Evolutionary conservation across 2,329 filamentous ascomycete genomes (phyloP).

Genomic region (Pseudopithomyces chartarum): DNA sequence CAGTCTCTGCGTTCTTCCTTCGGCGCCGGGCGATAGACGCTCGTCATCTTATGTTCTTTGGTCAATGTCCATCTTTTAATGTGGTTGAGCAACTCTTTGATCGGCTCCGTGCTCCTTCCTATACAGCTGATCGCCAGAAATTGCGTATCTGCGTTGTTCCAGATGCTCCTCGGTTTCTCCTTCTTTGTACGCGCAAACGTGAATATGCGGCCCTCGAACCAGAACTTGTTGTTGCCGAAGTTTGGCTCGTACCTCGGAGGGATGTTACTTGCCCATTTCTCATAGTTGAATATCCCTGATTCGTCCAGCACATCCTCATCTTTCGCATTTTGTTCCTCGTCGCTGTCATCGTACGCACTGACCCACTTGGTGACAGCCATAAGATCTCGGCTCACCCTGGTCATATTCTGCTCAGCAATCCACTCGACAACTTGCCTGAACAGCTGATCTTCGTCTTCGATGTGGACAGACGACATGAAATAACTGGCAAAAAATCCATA

Average conservation of each 20-base stretch:
- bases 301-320: constrained; percentile 46
- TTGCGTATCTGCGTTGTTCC: constrained; percentile 44
- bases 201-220: constrained; percentile 47
- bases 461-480: constrained; percentile 50
- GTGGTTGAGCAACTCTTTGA: constrained; percentile 53
- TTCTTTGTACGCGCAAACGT: constrained; percentile 47
- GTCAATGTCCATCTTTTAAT: constrained; percentile 52
- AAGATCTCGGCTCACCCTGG: constrained; percentile 43
- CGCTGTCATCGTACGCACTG: constrained; percentile 37
- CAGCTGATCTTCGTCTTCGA: constrained; percentile 52
- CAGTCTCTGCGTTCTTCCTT: constrained; percentile 42
- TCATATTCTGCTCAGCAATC: constrained; percentile 49
- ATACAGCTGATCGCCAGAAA: constrained; percentile 52
- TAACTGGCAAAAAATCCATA: constrained; percentile 39
- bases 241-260: constrained; percentile 57
- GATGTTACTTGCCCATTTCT: constrained; percentile 53
- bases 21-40: constrained; percentile 52
- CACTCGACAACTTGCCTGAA: constrained; percentile 51
- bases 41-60: constrained; percentile 50
- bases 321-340: constrained; percentile 39
- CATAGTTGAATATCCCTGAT: constrained; percentile 55
- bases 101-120: constrained; percentile 53
- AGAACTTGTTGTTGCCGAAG: constrained; percentile 52
- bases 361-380: constrained; percentile 48
- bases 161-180: constrained; percentile 27